phyloP scores from a whole-genome alignment of 2,329 filamentous ascomycete genomes.

The Nakataea oryzae region DNA sequence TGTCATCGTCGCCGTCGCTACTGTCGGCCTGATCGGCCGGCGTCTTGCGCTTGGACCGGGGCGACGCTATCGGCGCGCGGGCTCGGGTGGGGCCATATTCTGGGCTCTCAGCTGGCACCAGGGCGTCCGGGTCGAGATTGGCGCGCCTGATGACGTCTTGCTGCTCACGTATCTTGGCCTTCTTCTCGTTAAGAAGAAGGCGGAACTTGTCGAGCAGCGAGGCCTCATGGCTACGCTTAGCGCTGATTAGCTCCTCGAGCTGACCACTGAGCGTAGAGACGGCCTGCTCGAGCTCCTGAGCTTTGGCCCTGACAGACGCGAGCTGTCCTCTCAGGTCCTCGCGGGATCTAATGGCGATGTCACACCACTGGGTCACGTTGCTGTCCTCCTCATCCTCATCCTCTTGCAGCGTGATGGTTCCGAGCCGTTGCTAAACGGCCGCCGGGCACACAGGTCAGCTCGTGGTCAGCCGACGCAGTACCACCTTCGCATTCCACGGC shows the following conservation, averaged over 20 bases:
- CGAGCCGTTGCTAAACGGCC: slow-evolving; percentile 52
- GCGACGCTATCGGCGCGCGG: neutral
- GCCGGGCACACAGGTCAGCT: slow-evolving; percentile 10
- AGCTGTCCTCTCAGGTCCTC: slow-evolving; percentile 31
- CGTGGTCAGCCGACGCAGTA: neutral
- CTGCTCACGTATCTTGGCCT: slow-evolving; percentile 67
- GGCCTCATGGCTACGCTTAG: slow-evolving; percentile 58
- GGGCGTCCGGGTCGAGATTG: neutral
- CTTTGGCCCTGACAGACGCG: slow-evolving; percentile 27
- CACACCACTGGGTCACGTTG: slow-evolving; percentile 62
- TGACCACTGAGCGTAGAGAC: slow-evolving; percentile 50
- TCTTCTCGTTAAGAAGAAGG: slow-evolving; percentile 66
- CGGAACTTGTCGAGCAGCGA: slow-evolving; percentile 60
- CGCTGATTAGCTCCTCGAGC: slow-evolving; percentile 53
- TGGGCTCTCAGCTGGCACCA: neutral
- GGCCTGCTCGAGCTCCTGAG: slow-evolving; percentile 39
- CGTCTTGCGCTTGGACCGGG: slow-evolving; percentile 36
- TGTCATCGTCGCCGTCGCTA: slow-evolving; percentile 21
- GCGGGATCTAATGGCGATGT: slow-evolving; percentile 40
- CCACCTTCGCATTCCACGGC: too few species aligned
- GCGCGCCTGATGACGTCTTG: slow-evolving; percentile 35
- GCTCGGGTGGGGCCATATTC: neutral
- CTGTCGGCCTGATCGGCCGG: slow-evolving; percentile 18
- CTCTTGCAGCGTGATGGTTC: slow-evolving; percentile 46
- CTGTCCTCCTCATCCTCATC: slow-evolving; percentile 48